Evolutionary conservation across 2,329 filamentous ascomycete species (phyloP).

Genomic region (Colletotrichum sp.): DNA sequence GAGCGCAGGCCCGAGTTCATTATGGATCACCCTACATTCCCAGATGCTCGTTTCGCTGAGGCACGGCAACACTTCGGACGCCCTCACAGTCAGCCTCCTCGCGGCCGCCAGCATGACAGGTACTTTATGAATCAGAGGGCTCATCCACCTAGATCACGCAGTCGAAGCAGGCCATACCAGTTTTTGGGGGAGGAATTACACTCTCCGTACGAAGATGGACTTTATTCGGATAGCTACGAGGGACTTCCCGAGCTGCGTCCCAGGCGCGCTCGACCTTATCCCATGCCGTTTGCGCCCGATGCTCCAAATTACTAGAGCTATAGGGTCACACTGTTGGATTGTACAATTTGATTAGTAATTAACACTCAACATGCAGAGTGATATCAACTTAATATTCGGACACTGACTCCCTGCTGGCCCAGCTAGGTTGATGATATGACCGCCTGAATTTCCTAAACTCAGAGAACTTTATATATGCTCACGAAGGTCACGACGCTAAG

Average conservation of each 20-base stretch:
- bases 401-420: too few species aligned
- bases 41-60: neutral
- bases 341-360: neutral
- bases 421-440: too few species aligned
- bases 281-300: neutral
- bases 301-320: neutral
- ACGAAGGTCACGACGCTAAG: too few species aligned
- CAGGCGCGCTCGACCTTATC: accelerated
- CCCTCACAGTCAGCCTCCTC: neutral
- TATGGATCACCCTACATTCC: neutral
- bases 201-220: neutral
- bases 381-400: too few species aligned
- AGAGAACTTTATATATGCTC: too few species aligned
- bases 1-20: neutral
- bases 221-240: neutral
- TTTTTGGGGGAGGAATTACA: neutral
- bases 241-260: neutral
- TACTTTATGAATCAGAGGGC: neutral
- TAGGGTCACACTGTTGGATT: neutral
- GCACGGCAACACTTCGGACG: neutral
- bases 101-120: neutral
- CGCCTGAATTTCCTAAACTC: too few species aligned
- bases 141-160: neutral
- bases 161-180: accelerated
- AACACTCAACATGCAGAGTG: too few species aligned